Evolutionary conservation across 768 basidiomycete genomes (phyloP).

Genomic region (Mycena capillaripes): DNA sequence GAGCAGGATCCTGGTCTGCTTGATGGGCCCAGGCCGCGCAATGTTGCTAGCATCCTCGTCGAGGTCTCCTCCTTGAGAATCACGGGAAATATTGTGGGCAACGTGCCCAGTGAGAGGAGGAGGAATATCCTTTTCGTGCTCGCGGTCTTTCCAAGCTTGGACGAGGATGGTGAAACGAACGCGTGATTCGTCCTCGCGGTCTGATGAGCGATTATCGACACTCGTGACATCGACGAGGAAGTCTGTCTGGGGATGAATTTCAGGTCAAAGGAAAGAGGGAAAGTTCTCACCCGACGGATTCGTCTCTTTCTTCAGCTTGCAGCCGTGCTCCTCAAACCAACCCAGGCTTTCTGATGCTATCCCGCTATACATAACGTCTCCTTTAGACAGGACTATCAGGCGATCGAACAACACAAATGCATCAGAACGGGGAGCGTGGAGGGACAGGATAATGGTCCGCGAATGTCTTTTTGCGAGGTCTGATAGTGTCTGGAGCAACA

Average conservation of each 20-base stretch:
- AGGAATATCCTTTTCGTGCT: slow-evolving; percentile 3
- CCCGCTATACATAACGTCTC: slow-evolving; percentile 58
- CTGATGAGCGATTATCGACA: slow-evolving; percentile 55
- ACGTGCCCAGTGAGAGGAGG: slow-evolving; percentile 22
- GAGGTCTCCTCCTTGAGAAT: slow-evolving; percentile 15
- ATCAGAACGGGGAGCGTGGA: slow-evolving; percentile 63
- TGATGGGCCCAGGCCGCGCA: slow-evolving; percentile 32
- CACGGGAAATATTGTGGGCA: slow-evolving; percentile 34
- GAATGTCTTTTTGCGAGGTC: slow-evolving; percentile 44
- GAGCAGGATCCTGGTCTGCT: slow-evolving; percentile 37
- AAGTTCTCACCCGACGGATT: slow-evolving; percentile 52
- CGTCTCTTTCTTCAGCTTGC: slow-evolving; percentile 46
- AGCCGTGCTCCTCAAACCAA: slow-evolving; percentile 53
- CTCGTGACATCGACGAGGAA: slow-evolving; percentile 43
- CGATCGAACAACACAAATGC: slow-evolving; percentile 62
- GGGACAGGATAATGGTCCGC: slow-evolving; percentile 57
- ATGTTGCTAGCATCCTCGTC: slow-evolving; percentile 19
- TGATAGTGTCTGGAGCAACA: slow-evolving; percentile 48
- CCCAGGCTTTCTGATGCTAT: slow-evolving; percentile 45
- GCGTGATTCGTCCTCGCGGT: slow-evolving; percentile 50
- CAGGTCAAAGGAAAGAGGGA: background rate
- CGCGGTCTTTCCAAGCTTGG: slow-evolving; percentile 48
- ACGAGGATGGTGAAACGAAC: slow-evolving; percentile 50
- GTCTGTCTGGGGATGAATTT: slow-evolving; percentile 60
- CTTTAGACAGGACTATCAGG: slow-evolving; percentile 58